Conservation (phyloP, 495 filamentous ascomycete species). For the Penicillium goetzii region DNA sequence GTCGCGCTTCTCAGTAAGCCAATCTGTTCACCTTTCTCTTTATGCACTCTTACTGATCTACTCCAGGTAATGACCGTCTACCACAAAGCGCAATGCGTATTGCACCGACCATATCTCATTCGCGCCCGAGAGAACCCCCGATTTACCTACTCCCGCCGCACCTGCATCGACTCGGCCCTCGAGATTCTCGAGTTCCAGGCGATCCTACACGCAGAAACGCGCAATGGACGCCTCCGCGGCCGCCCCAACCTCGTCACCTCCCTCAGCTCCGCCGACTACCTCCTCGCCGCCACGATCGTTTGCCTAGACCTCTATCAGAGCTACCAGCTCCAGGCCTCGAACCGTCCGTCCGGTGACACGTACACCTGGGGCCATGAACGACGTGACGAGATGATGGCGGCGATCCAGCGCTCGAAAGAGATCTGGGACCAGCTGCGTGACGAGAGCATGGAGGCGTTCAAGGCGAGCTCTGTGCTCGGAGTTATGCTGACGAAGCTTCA, state of each 20-base stretch:
- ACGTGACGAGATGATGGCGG: slow-evolving; percentile 72
- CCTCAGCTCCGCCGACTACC: slow-evolving; percentile 80
- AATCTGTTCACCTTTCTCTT: background rate
- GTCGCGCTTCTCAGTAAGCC: slow-evolving; percentile 69
- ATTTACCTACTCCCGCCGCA: slow-evolving; percentile 81
- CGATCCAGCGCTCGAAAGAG: slow-evolving; percentile 68
- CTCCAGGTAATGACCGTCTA: slow-evolving; percentile 77
- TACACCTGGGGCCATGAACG: slow-evolving; percentile 73
- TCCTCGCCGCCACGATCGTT: slow-evolving; percentile 87
- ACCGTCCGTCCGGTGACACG: slow-evolving; percentile 52
- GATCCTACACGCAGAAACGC: slow-evolving; percentile 73
- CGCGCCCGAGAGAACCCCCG: slow-evolving; percentile 77
- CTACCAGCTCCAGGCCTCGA: slow-evolving; percentile 39
- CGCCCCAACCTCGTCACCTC: slow-evolving; percentile 76
- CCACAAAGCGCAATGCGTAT: slow-evolving; percentile 82
- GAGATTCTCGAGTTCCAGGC: slow-evolving; percentile 76
- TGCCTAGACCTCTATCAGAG: slow-evolving; percentile 73
- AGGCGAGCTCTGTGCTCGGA: slow-evolving; percentile 73
- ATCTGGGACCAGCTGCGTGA: slow-evolving; percentile 81
- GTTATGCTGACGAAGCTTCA: slow-evolving; percentile 81
- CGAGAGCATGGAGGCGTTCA: slow-evolving; percentile 84
- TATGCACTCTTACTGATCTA: slow-evolving; percentile 20
- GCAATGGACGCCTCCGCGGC: slow-evolving; percentile 69
- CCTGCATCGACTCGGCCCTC: slow-evolving; percentile 86
- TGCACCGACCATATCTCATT: slow-evolving; percentile 85